A percentile compares a stretch with the other conserved stretches of the same genome.
Evolutionary conservation across 768 basidiomycete species (phyloP).

Genomic region (Lactifluus echinatus): DNA sequence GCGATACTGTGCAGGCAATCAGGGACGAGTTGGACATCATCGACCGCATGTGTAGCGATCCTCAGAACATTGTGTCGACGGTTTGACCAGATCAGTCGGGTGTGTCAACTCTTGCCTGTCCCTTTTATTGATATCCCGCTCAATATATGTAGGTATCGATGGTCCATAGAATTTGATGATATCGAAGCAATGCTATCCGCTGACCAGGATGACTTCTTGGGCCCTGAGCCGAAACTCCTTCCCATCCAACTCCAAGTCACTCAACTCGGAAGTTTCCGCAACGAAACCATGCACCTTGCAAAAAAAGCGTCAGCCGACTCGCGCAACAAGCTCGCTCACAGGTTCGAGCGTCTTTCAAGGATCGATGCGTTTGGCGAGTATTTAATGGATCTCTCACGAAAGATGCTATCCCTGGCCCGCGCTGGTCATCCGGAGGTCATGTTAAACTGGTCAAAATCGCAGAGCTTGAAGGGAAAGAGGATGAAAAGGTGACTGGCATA

Average conservation of each 20-base stretch:
- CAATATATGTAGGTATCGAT: conserved; percentile 69
- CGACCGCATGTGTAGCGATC: conserved; percentile 69
- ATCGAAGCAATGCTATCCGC: conserved; percentile 69
- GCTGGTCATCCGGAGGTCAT: conserved; percentile 79
- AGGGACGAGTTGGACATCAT: conserved; percentile 81
- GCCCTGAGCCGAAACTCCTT: conserved; percentile 83
- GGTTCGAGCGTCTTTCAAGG: conserved; percentile 80
- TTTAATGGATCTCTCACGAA: conserved; percentile 65
- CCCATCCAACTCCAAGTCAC: conserved; percentile 86
- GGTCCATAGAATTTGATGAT: conserved; percentile 77
- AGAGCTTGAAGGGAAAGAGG: conserved; percentile 86
- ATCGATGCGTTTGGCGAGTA: conserved; percentile 82
- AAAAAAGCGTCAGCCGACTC: conserved; percentile 67
- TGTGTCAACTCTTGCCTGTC: conserved; percentile 32
- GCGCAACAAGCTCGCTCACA: conserved; percentile 57
- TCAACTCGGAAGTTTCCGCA: conserved; percentile 87
- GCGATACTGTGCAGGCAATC: conserved; percentile 68
- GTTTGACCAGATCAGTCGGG: conserved; percentile 96
- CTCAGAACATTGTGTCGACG: conserved; percentile 66
- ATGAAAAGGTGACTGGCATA: conserved; percentile 68
- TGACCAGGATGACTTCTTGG: conserved; percentile 71
- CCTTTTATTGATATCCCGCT: neutral
- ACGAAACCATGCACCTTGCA: conserved; percentile 90
- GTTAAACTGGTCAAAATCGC: conserved; percentile 90
- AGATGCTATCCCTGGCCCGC: conserved; percentile 70